phyloP scores from a whole-genome alignment of 176 grass and related monocot genomes.

The Zizania latifolia region DNA sequence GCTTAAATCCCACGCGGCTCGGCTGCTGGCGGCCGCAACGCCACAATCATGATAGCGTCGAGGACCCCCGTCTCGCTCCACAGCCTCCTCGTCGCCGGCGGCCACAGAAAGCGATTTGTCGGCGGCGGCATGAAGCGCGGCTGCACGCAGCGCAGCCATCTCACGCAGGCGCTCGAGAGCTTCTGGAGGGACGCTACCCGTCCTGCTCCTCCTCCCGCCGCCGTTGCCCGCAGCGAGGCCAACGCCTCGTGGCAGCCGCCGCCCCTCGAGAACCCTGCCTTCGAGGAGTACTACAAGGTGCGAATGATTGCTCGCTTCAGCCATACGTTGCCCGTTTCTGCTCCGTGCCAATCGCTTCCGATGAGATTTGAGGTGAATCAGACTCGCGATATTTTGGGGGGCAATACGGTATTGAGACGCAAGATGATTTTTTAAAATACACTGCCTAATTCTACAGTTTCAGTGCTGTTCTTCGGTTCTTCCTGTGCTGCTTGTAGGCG shows the following conservation, averaged over 20 bases:
- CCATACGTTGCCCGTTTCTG: neutral
- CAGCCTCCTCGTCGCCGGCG: slow-evolving; percentile 25
- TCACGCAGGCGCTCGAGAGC: slow-evolving; percentile 49
- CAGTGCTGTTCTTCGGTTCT: neutral
- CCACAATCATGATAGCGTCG: slow-evolving; percentile 16
- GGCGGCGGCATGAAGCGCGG: slow-evolving; percentile 46
- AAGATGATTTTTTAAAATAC: neutral
- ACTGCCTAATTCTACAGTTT: neutral
- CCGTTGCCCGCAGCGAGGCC: neutral
- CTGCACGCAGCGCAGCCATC: slow-evolving; percentile 48
- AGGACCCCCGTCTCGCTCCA: slow-evolving; percentile 19
- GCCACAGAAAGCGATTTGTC: slow-evolving; percentile 23
- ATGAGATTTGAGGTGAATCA: neutral
- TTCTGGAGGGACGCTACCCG: slow-evolving; percentile 37
- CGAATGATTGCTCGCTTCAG: neutral
- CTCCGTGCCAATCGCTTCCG: neutral
- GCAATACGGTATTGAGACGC: neutral
- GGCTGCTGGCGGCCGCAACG: neutral
- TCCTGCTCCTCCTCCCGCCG: neutral
- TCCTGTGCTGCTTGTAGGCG: neutral
- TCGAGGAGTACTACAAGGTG: slow-evolving; percentile 98
- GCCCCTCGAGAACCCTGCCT: slow-evolving; percentile 56
- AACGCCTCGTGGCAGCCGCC: slow-evolving; percentile 48
- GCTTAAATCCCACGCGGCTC: neutral
- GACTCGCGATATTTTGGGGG: neutral